Base-by-base conservation (phyloP, 257 asterid genomes). In the Fraxinus quadrangulata region DNA sequence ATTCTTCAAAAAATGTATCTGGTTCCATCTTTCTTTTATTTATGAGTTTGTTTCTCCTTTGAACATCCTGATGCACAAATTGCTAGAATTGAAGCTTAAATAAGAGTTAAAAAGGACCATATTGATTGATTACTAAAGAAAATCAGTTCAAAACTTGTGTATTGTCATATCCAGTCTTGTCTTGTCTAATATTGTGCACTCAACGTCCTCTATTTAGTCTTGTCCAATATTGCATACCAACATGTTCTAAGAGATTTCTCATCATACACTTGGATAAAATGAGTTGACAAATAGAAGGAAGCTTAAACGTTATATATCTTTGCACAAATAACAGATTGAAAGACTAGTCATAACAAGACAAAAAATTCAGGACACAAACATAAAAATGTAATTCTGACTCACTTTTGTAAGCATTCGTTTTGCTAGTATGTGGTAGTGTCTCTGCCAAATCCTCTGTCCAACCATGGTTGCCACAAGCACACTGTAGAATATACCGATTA, bases 361-460 rank as follows among this genome's bases (percentile, higher is more conserved):
- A 16, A 24, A 40, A 66, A 19, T 31, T 59, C 51, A 67, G 59
- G 24, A 74, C 61, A 26, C 19, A 31, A 36, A 54, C 37, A 28
- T 34, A 28, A 21, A 59, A 26, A 75, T 19, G 71, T 23, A 78
- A 81, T 26, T 39, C 36, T 17, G 19, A 81, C 92, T 89, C 81
- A 93, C 98, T 87, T 94, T 94, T 33, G 97, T 92, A 71, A 94
- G 87, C 97, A 94, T 91, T 89, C 97, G 83, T 88, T 94, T 94
- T 12, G 98, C 97, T 49, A 94, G 93, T 69, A 94, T 94, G 88
- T 94, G 98, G 83, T 94, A 94, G 82, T 94, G 98, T 67, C 98
- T 87, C 86, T 94, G 98, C 98, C 98, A 94, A 78, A 94, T 92
- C 88, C 98, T 90, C 79, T 94, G 98, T 36, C 97, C 97, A 31